Conservation (phyloP, 1,139 yeast genomes). For the Nakaseomyces kungkrabaensis region DNA sequence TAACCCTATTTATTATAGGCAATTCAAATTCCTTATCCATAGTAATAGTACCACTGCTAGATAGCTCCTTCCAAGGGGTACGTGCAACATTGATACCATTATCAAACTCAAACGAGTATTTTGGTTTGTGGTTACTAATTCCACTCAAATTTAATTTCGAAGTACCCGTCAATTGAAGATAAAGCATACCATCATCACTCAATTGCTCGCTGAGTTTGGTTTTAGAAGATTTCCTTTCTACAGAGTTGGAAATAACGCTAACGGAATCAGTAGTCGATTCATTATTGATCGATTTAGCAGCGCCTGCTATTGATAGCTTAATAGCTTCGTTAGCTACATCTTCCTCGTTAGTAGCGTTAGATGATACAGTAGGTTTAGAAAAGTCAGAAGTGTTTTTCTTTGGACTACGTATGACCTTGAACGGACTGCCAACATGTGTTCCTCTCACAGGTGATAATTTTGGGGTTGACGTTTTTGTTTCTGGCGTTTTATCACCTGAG, state of each 20-base stretch:
- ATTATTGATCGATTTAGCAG: conserved; percentile 2
- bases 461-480: conserved; percentile 3
- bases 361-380: background rate
- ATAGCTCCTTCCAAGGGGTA: conserved; percentile 53
- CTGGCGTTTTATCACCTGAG: background rate
- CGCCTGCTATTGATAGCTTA: background rate
- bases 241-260: background rate
- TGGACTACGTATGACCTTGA: conserved; percentile 13
- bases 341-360: background rate
- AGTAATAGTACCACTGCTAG: conserved; percentile 32
- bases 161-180: conserved; percentile 55
- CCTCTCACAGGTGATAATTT: conserved; percentile 5
- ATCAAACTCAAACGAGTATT: conserved; percentile 65
- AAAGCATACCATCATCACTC: conserved; percentile 61
- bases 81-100: conserved; percentile 83
- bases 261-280: background rate
- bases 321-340: background rate
- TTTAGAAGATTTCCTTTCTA: background rate
- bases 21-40: conserved; percentile 82
- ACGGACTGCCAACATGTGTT: conserved; percentile 20
- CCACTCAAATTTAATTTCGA: conserved; percentile 51
- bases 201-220: conserved; percentile 7
- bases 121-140: conserved; percentile 45
- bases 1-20: conserved; percentile 31
- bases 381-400: background rate